phyloP scores from a whole-genome alignment of 2,329 filamentous ascomycete genomes.

The Ceratocystis destructans region DNA sequence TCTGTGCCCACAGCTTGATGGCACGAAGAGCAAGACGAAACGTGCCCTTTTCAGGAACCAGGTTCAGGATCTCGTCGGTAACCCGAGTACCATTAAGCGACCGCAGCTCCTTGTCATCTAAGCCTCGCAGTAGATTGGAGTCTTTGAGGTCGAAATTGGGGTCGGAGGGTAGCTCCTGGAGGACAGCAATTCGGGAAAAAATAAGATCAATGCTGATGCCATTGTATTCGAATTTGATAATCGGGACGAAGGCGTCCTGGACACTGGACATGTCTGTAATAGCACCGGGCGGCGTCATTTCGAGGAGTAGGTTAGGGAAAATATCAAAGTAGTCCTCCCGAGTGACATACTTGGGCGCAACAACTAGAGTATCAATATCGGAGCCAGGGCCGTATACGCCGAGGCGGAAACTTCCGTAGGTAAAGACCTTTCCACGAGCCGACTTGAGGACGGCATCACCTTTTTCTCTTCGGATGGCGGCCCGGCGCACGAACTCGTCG shows the following conservation, averaged over 20 bases:
- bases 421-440: slow-evolving; percentile 84
- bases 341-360: slow-evolving; percentile 77
- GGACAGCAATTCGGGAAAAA: slow-evolving; percentile 58
- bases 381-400: slow-evolving; percentile 91
- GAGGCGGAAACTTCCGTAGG: slow-evolving; percentile 87
- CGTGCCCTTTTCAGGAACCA: slow-evolving; percentile 79
- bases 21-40: slow-evolving; percentile 82
- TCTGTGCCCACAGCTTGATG: slow-evolving; percentile 92
- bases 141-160: slow-evolving; percentile 64
- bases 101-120: slow-evolving; percentile 75
- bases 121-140: slow-evolving; percentile 67
- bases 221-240: slow-evolving; percentile 89
- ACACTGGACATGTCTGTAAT: slow-evolving; percentile 78
- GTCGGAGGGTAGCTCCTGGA: slow-evolving; percentile 54
- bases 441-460: slow-evolving; percentile 66
- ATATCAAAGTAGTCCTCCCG: slow-evolving; percentile 84
- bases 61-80: slow-evolving; percentile 75
- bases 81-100: slow-evolving; percentile 91
- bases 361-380: slow-evolving; percentile 92
- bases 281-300: slow-evolving; percentile 62
- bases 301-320: slow-evolving; percentile 66
- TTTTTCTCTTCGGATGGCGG: slow-evolving; percentile 42
- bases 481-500: slow-evolving; percentile 72
- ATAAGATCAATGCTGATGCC: slow-evolving; percentile 94
- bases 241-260: slow-evolving; percentile 82